These are phyloP conservation scores for Truncatella angustata DNA, from an alignment of 2,329 filamentous ascomycete genomes.

Conservation along the genomic window DNA sequence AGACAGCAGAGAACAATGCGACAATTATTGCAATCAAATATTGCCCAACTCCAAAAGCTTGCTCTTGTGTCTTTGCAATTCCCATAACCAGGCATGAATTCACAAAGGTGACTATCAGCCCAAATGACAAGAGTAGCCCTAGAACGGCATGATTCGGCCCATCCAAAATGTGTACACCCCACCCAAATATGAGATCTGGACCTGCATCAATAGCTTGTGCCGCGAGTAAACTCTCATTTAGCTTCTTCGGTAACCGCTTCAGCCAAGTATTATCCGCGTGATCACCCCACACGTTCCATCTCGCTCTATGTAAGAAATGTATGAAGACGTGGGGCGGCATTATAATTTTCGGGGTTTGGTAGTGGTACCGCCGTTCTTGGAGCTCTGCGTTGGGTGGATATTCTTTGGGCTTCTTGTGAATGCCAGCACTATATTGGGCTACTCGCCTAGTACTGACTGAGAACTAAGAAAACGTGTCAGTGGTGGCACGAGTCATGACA, in stretches of 20 bases:
- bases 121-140: not conserved
- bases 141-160: not conserved
- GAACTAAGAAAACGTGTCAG: too few relatives aligned
- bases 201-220: not conserved
- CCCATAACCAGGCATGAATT: not conserved
- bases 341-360: not conserved
- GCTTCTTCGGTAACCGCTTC: slow-evolving; percentile 2
- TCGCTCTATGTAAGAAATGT: slow-evolving; percentile 1
- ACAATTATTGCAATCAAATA: too few relatives aligned
- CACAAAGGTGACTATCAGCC: not conserved
- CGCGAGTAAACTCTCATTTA: not conserved
- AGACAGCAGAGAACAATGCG: too few relatives aligned
- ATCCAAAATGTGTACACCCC: not conserved
- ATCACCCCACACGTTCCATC: not conserved
- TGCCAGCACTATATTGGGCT: not conserved
- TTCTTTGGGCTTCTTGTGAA: not conserved
- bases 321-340: not conserved
- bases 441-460: not conserved
- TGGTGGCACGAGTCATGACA: not conserved
- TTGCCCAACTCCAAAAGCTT: not conserved
- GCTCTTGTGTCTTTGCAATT: not conserved
- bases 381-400: not conserved
- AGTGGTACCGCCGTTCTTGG: not conserved
- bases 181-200: not conserved
- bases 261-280: not conserved